Evolutionary conservation across 768 basidiomycete genomes (phyloP), one percentile per base, ranked within the genome.

Genomic region (Leccinum boreale): DNA sequence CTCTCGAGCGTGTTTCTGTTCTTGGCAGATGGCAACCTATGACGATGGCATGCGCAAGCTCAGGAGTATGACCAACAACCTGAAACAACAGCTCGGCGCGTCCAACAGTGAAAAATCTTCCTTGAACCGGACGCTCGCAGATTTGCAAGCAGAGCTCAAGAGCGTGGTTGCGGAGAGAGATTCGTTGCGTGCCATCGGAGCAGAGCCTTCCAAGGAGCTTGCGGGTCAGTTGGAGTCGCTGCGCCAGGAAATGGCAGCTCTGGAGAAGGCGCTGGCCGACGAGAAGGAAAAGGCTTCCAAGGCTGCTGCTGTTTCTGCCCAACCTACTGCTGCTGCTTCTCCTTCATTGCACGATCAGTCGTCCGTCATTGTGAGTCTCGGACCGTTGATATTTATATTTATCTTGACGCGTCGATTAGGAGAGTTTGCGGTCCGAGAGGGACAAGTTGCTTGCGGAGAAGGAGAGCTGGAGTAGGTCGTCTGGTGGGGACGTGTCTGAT

Each of bases 361-460:
- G 3, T 61, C 69, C 3, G 57, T 72, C 28, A 51, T 80, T 24
- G 79, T 80, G 61, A 6, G 78, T 66, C 10, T 19, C 4, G 24
- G 4, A 24, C 24, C 5, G 44, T 3, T 3, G 1, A 11, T 3
- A 17, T 36, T 31, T 23, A 0, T n/a, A 3, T 5, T n/a, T 28
- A 26, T 36, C 49, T 28, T 61, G 50, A 63, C n/a, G 17, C 17
- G 17, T 21, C 45, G 17, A 19, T 36, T 39, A 90, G 87, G 74
- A 79, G 52, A 61, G 77, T 48, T 69, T 90, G 26, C 77, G 72
- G 54, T 77, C 79, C 46, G 85, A 92, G 70, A 78, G 83, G 51
- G 87, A 89, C 64, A 78, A 74, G 51, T 71, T 91, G 17, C 73
- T 86, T 26, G 78, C 77, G 0, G 87, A 88, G 65, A 88, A 85